phyloP scores from a whole-genome alignment of 2,329 filamentous ascomycete species.

The Calonectria montana region DNA sequence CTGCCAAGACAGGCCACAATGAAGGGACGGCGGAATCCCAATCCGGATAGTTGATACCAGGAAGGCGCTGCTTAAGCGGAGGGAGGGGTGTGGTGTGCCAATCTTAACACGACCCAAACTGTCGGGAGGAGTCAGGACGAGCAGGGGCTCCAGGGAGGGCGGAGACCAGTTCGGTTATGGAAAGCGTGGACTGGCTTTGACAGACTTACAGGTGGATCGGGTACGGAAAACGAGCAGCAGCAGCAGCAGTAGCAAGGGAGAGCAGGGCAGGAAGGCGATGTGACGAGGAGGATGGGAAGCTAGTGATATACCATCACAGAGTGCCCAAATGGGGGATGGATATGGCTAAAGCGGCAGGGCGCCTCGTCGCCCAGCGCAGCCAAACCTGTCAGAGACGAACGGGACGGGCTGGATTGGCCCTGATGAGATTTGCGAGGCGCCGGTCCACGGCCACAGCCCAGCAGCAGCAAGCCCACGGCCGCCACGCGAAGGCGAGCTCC shows the following conservation, averaged over 20 bases:
- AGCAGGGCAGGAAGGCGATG: slow-evolving; percentile 20
- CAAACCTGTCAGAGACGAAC: slow-evolving; percentile 32
- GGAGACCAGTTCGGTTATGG: slow-evolving; percentile 23
- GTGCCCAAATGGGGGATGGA: slow-evolving; percentile 15
- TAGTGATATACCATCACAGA: slow-evolving; percentile 30
- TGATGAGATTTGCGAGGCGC: slow-evolving; percentile 41
- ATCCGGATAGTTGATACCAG: slow-evolving; percentile 43
- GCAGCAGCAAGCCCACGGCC: slow-evolving; percentile 29
- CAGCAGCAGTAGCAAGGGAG: slow-evolving; percentile 22
- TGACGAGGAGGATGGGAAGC: slow-evolving; percentile 20
- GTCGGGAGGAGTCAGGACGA: slow-evolving; percentile 39
- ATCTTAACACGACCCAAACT: slow-evolving; percentile 46
- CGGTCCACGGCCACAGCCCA: slow-evolving; percentile 37
- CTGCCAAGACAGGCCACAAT: slow-evolving; percentile 44
- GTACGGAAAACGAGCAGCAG: slow-evolving; percentile 19
- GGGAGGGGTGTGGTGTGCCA: slow-evolving; percentile 40
- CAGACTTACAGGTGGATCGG: slow-evolving; percentile 23
- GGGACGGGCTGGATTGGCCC: slow-evolving; percentile 29
- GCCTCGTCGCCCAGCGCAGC: slow-evolving; percentile 29
- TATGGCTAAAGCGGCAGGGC: slow-evolving; percentile 22
- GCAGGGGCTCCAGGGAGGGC: slow-evolving; percentile 29
- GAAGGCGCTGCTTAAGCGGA: slow-evolving; percentile 38
- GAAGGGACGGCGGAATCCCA: slow-evolving; percentile 39
- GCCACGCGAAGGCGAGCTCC: slow-evolving; percentile 38
- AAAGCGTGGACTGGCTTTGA: slow-evolving; percentile 28